Conservation (phyloP, 1,284 basidiomycete genomes). For the Cerioporus squamosus region DNA sequence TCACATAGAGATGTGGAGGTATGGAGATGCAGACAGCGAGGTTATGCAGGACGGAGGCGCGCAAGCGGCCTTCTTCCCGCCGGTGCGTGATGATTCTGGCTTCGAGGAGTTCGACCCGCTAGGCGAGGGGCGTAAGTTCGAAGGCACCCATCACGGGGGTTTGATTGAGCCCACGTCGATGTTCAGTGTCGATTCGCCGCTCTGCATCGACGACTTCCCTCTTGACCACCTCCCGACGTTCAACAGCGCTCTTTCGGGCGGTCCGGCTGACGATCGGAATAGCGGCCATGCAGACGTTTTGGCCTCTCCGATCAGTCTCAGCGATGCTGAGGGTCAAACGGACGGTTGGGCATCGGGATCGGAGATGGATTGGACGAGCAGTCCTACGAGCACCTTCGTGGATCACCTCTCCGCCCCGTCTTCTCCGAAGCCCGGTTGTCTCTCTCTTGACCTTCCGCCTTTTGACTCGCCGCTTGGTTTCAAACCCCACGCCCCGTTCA, state of each 20-base stretch:
- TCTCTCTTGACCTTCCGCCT: constrained; percentile 9
- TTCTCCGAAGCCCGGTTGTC: constrained; percentile 12
- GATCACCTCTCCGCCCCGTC: constrained; percentile 3
- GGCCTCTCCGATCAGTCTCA: constrained; percentile 4
- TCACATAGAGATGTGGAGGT: constrained; percentile 3
- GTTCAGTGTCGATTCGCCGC: constrained; percentile 20
- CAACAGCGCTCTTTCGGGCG: background rate
- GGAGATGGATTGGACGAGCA: constrained; percentile 18
- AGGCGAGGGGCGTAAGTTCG: constrained; percentile 1
- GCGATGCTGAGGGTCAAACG: background rate
- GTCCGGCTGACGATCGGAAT: background rate
- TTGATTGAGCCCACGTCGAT: too few relatives aligned
- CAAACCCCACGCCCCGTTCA: background rate
- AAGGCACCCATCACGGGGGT: too few relatives aligned
- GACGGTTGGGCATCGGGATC: background rate
- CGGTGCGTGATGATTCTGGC: constrained; percentile 29
- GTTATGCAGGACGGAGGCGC: background rate
- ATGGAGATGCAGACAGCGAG: constrained; percentile 25
- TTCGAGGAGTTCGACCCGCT: constrained; percentile 24
- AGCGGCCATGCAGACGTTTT: constrained; percentile 4
- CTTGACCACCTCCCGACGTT: constrained; percentile 5
- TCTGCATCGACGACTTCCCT: constrained; percentile 21
- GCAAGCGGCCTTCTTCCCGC: constrained; percentile 15
- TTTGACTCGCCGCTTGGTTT: constrained; percentile 13
- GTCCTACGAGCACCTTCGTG: constrained; percentile 16